Evolutionary conservation across 495 filamentous ascomycete species (phyloP).

Genomic region (Beverwykella pulmonaria): DNA sequence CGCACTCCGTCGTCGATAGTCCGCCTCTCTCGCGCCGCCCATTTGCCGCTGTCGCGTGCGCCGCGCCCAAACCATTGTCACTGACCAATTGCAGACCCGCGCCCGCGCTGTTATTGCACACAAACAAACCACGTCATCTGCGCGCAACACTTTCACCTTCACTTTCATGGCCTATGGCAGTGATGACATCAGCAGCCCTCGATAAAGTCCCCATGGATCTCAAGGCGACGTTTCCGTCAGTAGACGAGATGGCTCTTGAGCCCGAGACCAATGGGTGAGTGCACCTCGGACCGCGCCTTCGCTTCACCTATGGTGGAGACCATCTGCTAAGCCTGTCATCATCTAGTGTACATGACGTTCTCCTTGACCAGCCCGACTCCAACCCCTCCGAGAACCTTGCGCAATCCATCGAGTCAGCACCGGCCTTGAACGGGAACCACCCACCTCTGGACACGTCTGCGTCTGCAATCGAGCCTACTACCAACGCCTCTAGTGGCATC

Average conservation of each 20-base stretch:
- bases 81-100: neutral
- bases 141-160: neutral
- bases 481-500: conserved; percentile 40
- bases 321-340: conserved; percentile 1
- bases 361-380: conserved; percentile 32
- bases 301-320: conserved; percentile 1
- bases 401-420: conserved; percentile 16
- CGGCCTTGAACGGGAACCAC: conserved; percentile 32
- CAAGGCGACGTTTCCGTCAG: conserved; percentile 51
- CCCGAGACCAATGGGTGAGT: conserved; percentile 55
- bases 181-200: conserved; percentile 56
- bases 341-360: conserved; percentile 23
- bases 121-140: neutral
- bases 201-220: conserved; percentile 49
- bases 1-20: neutral
- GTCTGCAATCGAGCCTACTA: conserved; percentile 30
- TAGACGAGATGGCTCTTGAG: conserved; percentile 53
- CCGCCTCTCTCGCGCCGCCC: neutral
- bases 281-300: conserved; percentile 11
- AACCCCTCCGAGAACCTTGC: neutral
- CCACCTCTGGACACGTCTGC: neutral
- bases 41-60: conserved; percentile 4
- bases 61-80: conserved; percentile 1
- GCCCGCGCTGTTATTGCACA: conserved; percentile 6
- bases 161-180: conserved; percentile 49